Evolutionary conservation across 2,329 filamentous ascomycete genomes (phyloP).

Genomic region (Coniosporium tulheliwenetii): DNA sequence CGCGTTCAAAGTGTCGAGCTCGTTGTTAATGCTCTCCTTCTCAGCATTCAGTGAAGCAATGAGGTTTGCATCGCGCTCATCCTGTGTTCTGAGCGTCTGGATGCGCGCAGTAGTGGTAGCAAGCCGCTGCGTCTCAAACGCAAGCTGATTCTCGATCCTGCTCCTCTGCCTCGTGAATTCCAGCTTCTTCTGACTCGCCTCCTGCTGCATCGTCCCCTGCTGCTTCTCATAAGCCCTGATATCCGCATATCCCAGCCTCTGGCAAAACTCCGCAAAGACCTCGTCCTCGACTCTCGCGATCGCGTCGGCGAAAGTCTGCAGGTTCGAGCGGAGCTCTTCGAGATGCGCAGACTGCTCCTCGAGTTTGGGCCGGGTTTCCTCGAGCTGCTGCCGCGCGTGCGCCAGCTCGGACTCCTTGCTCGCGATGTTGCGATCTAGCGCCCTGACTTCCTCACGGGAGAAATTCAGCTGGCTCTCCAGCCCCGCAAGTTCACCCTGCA

Average conservation of each 20-base stretch:
- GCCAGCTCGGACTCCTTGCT: conserved; percentile 74
- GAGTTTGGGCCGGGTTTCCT: conserved; percentile 64
- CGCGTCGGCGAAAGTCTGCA: conserved; percentile 42
- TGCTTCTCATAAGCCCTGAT: conserved; percentile 90
- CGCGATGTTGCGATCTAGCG: conserved; percentile 65
- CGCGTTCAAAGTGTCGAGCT: conserved; percentile 55
- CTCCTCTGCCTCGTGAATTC: conserved; percentile 70
- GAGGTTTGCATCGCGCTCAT: conserved; percentile 50
- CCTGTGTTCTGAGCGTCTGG: conserved; percentile 47
- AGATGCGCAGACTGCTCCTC: conserved; percentile 55
- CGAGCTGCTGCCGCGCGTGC: conserved; percentile 55
- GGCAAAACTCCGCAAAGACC: conserved; percentile 75
- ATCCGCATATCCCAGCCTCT: conserved; percentile 69
- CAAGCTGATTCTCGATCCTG: conserved; percentile 43
- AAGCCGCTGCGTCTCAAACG: conserved; percentile 55
- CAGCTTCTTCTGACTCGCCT: conserved; percentile 71
- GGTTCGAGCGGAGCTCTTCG: conserved; percentile 41
- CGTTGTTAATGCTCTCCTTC: conserved; percentile 58
- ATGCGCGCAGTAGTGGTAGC: conserved; percentile 56
- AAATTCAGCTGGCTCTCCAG: conserved; percentile 63
- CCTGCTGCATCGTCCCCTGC: conserved; percentile 82
- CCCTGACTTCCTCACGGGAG: conserved; percentile 58
- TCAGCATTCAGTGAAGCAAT: conserved; percentile 56
- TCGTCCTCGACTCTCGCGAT: conserved; percentile 77
- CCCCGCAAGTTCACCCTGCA: conserved; percentile 65